Evolutionary conservation across 164 flowering plant species (phyloP), one percentile per base, ranked within the genome.

Genomic region (Chimonanthus praecox): DNA sequence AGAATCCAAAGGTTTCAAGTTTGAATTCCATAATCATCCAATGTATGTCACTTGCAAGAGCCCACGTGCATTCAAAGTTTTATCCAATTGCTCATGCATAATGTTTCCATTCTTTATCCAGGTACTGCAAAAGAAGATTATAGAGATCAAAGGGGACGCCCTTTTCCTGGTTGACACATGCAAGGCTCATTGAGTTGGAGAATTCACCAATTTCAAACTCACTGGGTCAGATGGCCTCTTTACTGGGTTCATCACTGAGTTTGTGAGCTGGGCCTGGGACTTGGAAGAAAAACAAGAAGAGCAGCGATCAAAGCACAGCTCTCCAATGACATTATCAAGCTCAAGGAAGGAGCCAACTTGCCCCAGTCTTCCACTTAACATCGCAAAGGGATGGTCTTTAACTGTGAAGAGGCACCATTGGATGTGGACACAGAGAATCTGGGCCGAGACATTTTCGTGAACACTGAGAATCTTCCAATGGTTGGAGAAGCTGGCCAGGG

Each of bases 401-500:
- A 91, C 75, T 91, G 96, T 58, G 78, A 77, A 75, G 96, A 91
- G 75, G 98, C 94, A n/a, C 93, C 96, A 6, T 68, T 89, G 58
- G 98, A 93, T 75, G 88, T 87, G 18, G 94, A 91, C 71, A 84
- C 88, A n/a, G 83, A 86, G 80, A 77, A 80, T 48, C 94, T 90
- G 6, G 94, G 96, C 1, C 79, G 89, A n/a, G 94, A 88, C 10
- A 92, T 90, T 3, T 90, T 88, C 7, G 66, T 91, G 85, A 90
- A 88, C 76, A 88, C 90, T 9, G 78, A 85, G 80, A 91, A 89
- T 72, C 78, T 89, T 79, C 98, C 98, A 6, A 75, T 89, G 82
- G 91, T 92, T 61, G 90, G 90, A 6, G 88, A 88, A 75, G 90
- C 89, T 69, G 98, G 96, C 3, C 83, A 89, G 51, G 96, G 96